Evolutionary conservation across 176 grass and related monocot species (phyloP), one percentile per base, ranked within the genome.

Genomic region (Triticum urartu): DNA sequence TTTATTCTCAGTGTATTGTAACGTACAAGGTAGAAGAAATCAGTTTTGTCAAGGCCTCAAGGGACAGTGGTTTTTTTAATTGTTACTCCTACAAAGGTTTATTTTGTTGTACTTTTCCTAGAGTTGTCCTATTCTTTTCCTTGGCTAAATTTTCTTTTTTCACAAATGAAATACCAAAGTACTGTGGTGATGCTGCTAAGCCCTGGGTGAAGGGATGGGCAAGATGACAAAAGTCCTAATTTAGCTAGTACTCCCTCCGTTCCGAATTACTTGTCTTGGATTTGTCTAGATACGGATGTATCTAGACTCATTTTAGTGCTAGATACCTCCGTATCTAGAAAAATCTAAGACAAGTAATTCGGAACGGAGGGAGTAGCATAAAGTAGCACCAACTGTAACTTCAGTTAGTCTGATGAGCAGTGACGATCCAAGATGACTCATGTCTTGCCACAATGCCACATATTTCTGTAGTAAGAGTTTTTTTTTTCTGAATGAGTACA

Each of bases 401-500:
- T 79, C 34, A 65, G 32, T 81, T 35, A 43, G 33, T 76, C 60
- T 63, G 9, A 63, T 9, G 60, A 54, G 9, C n/a, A 60, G 7
- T 24, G 34, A 68, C 15, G 32, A 48, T 81, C 9, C 14, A 60
- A 85, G 15, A 34, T 81, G 14, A 22, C 11, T 64, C 22, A 64
- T 12, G 14, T 30, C 26, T 65, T 72, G 32, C 7, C 26, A 74
- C 48, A 68, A 33, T 72, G 32, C 7, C 26, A 74, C 35, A 68
- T 59, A 0, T 61, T 22, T 88, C n/a, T 58, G 40, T 32, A 9
- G 1, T 2, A 59, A 59, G 17, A 79, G 4, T 18, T 64, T 78
- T 86, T 72, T 86, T 82, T 86, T 42, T 78, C 33, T 26, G 24
- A 86, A 87, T 45, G 80, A 43, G 7, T 8, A 47, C 11, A 50